Conservation (phyloP, 495 filamentous ascomycete genomes). For the Aspergillus diversus region DNA sequence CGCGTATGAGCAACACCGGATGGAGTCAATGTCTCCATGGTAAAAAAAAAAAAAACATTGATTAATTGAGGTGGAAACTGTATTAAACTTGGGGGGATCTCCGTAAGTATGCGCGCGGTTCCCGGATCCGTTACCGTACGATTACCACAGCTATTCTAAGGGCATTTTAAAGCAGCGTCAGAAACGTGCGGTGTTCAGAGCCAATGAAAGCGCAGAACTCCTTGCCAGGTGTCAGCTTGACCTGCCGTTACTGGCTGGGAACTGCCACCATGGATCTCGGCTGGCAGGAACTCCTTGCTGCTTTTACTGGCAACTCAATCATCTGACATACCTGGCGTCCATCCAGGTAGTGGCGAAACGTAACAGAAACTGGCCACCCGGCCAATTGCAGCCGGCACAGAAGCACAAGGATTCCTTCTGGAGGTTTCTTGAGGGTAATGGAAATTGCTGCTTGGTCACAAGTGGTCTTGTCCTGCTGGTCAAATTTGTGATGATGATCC, state of each 20-base stretch:
- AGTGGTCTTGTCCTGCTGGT: slow-evolving; percentile 5
- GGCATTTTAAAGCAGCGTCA: slow-evolving; percentile 12
- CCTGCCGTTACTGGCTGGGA: slow-evolving; percentile 18
- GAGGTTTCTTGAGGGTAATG: slow-evolving; percentile 42
- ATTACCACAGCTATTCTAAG: slow-evolving; percentile 11
- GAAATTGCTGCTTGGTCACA: slow-evolving; percentile 31
- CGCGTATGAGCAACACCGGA: not conserved
- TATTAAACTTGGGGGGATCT: not conserved
- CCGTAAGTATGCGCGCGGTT: slow-evolving; percentile 11
- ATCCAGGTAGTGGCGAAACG: slow-evolving; percentile 34
- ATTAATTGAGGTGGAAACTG: not conserved
- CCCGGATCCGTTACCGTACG: slow-evolving; percentile 14
- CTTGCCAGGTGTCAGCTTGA: not conserved
- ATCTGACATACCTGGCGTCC: slow-evolving; percentile 36
- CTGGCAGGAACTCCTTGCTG: slow-evolving; percentile 13
- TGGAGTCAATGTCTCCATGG: no score
- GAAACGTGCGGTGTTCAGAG: slow-evolving; percentile 6
- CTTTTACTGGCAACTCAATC: slow-evolving; percentile 23
- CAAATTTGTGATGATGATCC: not conserved
- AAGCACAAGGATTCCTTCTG: slow-evolving; percentile 9
- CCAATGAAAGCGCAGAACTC: slow-evolving; percentile 6
- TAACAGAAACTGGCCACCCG: slow-evolving; percentile 41
- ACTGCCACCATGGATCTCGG: slow-evolving; percentile 19
- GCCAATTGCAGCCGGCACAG: slow-evolving; percentile 32
- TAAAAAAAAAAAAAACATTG: not conserved